Base-by-base conservation (phyloP, 495 filamentous ascomycete genomes). In the Hyaloscypha hepaticicola region DNA sequence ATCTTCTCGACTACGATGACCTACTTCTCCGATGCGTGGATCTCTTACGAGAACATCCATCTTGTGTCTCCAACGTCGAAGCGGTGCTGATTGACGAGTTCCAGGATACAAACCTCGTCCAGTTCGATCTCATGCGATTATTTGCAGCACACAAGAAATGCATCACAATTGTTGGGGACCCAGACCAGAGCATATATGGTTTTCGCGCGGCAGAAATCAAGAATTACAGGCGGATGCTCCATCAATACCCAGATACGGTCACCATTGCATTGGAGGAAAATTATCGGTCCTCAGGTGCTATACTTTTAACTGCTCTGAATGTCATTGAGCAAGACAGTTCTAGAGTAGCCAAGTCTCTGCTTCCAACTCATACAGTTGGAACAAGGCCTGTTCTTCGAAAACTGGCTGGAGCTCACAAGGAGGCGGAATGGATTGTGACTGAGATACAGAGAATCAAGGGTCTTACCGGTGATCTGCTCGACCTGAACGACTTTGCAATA, bases 131-230 rank as follows among this genome's bases (percentile, higher is more conserved):
- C 53, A 97, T 97, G 93, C 88, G 86, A 56, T 83, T 96, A 5
- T 89, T 99, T 69, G 92, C 95, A 19, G 83, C 90, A 26, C 72
- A 79, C 34, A 80, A 83, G 52, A 84, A 86, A 60, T 80, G 87
- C 21, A 92, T 99, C 64, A 98, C 95, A 11, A 91, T 97, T 56
- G 96, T 99, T 19, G 95, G 96, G 16, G 95, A 99, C 72, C 96
- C 96, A 8, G 95, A 99, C 73, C 96, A 99, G 72, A 97, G 93
- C 69, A 99, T 99, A 58, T 99, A 99, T 72, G 91, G 94, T 5
- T 99, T 96, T 80, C 88, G 96, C n/a, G 94, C 92, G 5, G 96
- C 96, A 24, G 95, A 99, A 75, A 93, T 96, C 67, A 85, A 89
- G 73, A 99, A 99, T 73, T 80, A 98, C 41, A 83, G 84, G 65